Base-by-base conservation (phyloP, 345 rosid genomes). In the Excoecaria cochinchinensis region DNA sequence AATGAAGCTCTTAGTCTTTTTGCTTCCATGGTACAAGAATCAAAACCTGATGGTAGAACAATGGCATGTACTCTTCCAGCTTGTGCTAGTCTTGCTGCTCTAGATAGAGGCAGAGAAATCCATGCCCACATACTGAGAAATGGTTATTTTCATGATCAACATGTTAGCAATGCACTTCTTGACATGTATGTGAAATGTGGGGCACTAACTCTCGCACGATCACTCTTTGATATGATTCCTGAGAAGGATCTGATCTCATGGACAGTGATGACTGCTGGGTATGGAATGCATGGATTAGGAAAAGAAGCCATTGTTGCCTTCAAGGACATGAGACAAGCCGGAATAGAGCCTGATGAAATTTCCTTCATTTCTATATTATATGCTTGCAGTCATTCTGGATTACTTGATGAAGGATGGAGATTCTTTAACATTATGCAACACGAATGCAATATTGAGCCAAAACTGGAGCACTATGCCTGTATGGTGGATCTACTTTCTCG, bases 251-350 rank as follows among this genome's bases (percentile, higher is more conserved):
- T 89, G 60, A 80, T 90, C 52, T 85, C 91, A 6, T 90, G 92
- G 97, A 91, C 97, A 8, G 87, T 88, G 79, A 89, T 91, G 91
- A 88, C 88, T 48, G 87, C 94, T 79, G 97, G 94, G 53, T 91
- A 91, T 80, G 97, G 92, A 22, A 89, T 91, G 93, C 92, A 91
- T 69, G 94, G 97, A 39, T 83, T 83, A 74, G 97, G 93, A 0
- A 81, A 77, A 40, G 89, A 91, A 84, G 93, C 97, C n/a, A 86
- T 89, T 5, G 47, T 79, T 40, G 75, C 85, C 72, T 91, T 89
- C 76, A 77, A 82, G 16, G 79, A 84, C 70, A 88, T 76, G 91
- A 84, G 87, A 72, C 44, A 67, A 55, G 77, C 82, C 10, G 89
- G 84, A 71, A 78, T 84, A 55, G 77, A 71, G 76, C 90, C 91